These are phyloP conservation scores for Coemansia sp. DNA, from an alignment of 192 early-diverging fungal species.

Conservation along the genomic window DNA sequence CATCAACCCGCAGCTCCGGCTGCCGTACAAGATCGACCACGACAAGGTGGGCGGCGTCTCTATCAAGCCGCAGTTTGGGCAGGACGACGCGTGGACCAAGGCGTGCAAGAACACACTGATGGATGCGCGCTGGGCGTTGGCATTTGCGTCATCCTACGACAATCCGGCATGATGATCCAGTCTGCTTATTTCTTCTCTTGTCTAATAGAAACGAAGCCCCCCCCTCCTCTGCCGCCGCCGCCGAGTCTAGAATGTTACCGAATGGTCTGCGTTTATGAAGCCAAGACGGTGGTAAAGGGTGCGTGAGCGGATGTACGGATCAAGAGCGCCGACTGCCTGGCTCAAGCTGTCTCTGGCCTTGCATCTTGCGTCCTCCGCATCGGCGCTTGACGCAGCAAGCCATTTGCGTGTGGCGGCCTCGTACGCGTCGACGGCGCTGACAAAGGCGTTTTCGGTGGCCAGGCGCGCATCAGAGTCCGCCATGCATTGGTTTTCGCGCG, in stretches of 20 bases:
- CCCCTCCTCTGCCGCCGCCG: no score
- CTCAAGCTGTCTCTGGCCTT: slow-evolving; percentile 41
- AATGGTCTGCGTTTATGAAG: slow-evolving; percentile 18
- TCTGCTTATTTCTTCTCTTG: not conserved
- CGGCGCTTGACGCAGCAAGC: slow-evolving; percentile 36
- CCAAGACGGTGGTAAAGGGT: slow-evolving; percentile 56
- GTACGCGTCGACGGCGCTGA: slow-evolving; percentile 39
- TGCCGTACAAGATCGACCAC: slow-evolving; percentile 89
- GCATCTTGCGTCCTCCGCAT: not conserved
- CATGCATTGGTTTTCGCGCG: slow-evolving; percentile 57
- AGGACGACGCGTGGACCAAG: slow-evolving; percentile 91
- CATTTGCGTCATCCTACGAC: slow-evolving; percentile 63
- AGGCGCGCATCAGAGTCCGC: slow-evolving; percentile 50
- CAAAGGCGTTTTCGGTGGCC: slow-evolving; percentile 33
- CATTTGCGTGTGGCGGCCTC: slow-evolving; percentile 57
- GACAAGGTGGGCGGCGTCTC: slow-evolving; percentile 86
- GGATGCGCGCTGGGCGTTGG: slow-evolving; percentile 87
- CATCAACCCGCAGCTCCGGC: slow-evolving; percentile 69
- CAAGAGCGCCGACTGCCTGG: slow-evolving; percentile 44
- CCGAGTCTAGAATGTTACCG: slow-evolving; percentile 13
- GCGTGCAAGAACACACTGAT: slow-evolving; percentile 88
- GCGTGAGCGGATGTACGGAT: slow-evolving; percentile 57
- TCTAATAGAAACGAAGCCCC: no score
- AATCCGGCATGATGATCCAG: not conserved
- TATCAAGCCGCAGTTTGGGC: slow-evolving; percentile 84